Conservation (phyloP, 108 stramenopile genomes). For the Epipyxis sp. region DNA sequence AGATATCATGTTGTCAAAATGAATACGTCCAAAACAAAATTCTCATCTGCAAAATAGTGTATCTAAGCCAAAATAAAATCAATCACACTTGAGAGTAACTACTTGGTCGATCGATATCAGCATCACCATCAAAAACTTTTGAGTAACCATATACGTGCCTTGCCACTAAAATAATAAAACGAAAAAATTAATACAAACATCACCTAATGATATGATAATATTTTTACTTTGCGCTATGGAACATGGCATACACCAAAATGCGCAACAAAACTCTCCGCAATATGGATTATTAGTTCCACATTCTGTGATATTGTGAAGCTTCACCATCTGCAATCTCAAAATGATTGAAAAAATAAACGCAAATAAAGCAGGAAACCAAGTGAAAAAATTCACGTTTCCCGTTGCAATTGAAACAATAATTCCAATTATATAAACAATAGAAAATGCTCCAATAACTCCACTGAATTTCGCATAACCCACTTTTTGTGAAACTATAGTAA, state of each 20-base stretch:
- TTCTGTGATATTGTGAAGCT: neutral
- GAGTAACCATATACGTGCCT: no score
- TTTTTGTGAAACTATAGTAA: neutral
- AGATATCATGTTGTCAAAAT: no score
- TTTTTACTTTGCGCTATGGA: slow-evolving; percentile 21
- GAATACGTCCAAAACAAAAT: no score
- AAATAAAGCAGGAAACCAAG: neutral
- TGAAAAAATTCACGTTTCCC: neutral
- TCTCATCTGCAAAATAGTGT: no score
- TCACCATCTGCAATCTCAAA: neutral
- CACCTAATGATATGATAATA: no score
- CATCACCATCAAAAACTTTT: no score
- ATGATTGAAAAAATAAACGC: neutral
- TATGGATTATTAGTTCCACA: neutral
- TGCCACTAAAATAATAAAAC: no score
- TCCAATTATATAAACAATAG: neutral
- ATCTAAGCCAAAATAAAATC: no score
- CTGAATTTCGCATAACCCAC: neutral
- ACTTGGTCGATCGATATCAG: no score
- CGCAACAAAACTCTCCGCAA: neutral
- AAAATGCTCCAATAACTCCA: neutral
- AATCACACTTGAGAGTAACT: no score
- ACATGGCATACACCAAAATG: neutral
- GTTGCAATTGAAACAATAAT: neutral
- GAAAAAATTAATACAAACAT: no score